Base-by-base conservation (phyloP, 2,329 filamentous ascomycete genomes). In the Xylaria sp. region DNA sequence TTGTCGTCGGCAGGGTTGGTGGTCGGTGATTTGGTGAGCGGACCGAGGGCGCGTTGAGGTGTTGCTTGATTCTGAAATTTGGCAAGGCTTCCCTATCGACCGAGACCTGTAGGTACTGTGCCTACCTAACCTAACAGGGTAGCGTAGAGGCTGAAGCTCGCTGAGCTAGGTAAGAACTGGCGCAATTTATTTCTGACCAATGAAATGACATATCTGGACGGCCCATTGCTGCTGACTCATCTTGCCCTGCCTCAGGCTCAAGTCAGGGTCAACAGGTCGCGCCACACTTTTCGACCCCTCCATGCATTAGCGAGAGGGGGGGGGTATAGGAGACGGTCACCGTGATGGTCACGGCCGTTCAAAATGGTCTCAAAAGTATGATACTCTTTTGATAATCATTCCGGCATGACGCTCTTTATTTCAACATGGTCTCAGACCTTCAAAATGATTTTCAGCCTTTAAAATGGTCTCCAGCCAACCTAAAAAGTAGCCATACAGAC, bases 51-150 rank as follows among this genome's bases (percentile, higher is more conserved):
- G 57, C n/a, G 50, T 55, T 18, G 55, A 44, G 44, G 34, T 52
- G 54, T 62, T 61, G 41, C 3, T 55, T 10, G 65, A 34, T 51
- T 56, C 46, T 15, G 60, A 67, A 63, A 62, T 62, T 71, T 71
- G 71, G 66, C 71, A 64, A 72, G 69, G 71, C 71, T 72, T 72
- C 56, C 13, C 46, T 20, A 48, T 15, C 7, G 34, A 37, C 34
- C 34, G 34, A 37, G 5, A 37, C 7, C 34, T 37, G 6, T 37
- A 25, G 23, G 23, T 25, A 7, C 41, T 4, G 32, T 56, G 20
- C 25, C 6, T 56, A 39, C 37, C 55, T 32, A 32, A 46, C 7
- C 15, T n/a, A 7, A 46, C 13, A 18, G 7, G 12, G 20, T 44
- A 18, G 41, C 10, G 15, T 44, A 48, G 56, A 44, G 9, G 37